A percentile compares a stretch with the other conserved stretches of the same genome.
Evolutionary conservation across 108 stramenopile species (phyloP).

Genomic region (Epithemia pelagica): DNA sequence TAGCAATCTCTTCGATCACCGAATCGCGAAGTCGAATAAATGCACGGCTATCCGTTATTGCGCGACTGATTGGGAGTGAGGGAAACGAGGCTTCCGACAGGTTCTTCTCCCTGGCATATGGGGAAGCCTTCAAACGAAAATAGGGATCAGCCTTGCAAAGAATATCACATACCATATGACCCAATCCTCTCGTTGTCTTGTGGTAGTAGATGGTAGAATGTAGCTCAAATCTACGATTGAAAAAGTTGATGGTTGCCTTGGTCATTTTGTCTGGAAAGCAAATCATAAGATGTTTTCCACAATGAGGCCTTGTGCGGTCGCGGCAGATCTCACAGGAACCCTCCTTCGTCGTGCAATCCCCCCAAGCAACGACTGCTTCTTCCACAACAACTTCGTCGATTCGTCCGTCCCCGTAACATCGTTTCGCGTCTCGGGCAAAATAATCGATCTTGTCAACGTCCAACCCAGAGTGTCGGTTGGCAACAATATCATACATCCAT

Average conservation of each 20-base stretch:
- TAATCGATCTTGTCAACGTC: slow-evolving; percentile 97
- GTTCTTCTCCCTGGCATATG: not conserved
- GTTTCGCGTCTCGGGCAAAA: slow-evolving; percentile 75
- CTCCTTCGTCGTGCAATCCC: slow-evolving; percentile 28
- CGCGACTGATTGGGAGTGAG: slow-evolving; percentile 54
- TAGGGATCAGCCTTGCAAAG: slow-evolving; percentile 68
- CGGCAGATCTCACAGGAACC: not conserved
- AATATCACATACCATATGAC: slow-evolving; percentile 74
- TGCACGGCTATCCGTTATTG: slow-evolving; percentile 38
- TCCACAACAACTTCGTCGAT: slow-evolving; percentile 48
- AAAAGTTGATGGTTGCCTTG: slow-evolving; percentile 54
- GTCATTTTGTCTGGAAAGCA: slow-evolving; percentile 84
- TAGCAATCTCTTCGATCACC: slow-evolving; percentile 49
- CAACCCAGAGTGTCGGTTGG: slow-evolving; percentile 80
- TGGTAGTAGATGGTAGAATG: slow-evolving; percentile 83
- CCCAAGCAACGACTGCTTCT: slow-evolving; percentile 67
- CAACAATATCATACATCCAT: slow-evolving; percentile 90
- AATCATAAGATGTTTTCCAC: slow-evolving; percentile 58
- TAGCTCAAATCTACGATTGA: slow-evolving; percentile 59
- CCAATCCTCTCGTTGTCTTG: slow-evolving; percentile 58
- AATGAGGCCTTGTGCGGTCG: slow-evolving; percentile 8
- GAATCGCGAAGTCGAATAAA: slow-evolving; percentile 50
- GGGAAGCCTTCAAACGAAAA: slow-evolving; percentile 21
- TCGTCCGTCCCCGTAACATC: slow-evolving; percentile 30
- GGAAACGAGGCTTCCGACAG: too few species aligned